Evolutionary conservation across 768 basidiomycete species (phyloP), one percentile per base, ranked within the genome.

Genomic region (Mycena maculata): DNA sequence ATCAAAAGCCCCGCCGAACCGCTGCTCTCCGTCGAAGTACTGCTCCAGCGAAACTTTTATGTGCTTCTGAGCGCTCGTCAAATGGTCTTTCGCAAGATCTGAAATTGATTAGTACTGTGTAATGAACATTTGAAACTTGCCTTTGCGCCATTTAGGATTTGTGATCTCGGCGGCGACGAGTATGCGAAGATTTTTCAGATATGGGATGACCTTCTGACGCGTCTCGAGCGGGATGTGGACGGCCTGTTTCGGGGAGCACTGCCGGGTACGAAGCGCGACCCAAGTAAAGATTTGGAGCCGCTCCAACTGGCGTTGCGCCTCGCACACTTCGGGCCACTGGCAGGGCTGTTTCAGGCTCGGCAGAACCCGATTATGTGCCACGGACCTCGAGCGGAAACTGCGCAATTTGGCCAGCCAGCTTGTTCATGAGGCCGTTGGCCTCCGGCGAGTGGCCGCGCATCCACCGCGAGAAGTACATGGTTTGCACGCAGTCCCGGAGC

Each of bases 381-480:
- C 59, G 16, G 9, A 61, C 65, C 60, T 67, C 59, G 22, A 67
- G 28, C 15, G 65, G 59, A 9, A 23, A 22, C 39, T 45, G 42
- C 6, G 54, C 59, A 16, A 67, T 15, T 31, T 61, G 59, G 4
- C 27, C 47, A 12, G 65, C 65, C 22, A 67, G 47, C 56, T 23
- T 55, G 28, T 20, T 50, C 65, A 67, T 67, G 53, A 67, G 60
- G 22, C 22, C 28, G 23, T 27, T 44, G 28, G 65, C 42, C 16
- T 60, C 59, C 1, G 52, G 53, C 2, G 65, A 56, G 20, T 67
- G 65, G 41, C 54, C 54, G n/a, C 65, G 65, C 65, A 67, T 67
- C 65, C 65, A 67, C 18, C 65, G 65, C 53, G 65, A 67, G 47
- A 67, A 67, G 31, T 39, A 67, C 65, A 67, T 61, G 38, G 65